phyloP scores from a whole-genome alignment of 768 basidiomycete species.

The Termitomyces titanicus region DNA sequence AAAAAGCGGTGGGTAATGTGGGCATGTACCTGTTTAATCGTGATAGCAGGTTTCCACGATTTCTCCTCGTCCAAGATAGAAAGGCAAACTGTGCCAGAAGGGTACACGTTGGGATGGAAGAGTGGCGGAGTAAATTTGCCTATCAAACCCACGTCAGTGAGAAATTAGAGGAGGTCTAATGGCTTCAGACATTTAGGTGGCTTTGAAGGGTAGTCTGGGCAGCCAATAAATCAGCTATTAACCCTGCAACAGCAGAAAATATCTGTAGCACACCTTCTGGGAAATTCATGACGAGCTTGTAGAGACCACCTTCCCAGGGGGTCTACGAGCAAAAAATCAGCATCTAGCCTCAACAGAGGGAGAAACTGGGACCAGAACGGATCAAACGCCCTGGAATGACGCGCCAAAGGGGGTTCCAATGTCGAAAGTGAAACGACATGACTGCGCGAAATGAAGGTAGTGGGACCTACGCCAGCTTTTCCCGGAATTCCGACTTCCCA shows the following conservation, averaged over 20 bases:
- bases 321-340: constrained; percentile 52
- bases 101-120: constrained; percentile 98
- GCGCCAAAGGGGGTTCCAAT: constrained; percentile 9
- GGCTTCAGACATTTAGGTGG: constrained; percentile 77
- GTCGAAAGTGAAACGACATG: not conserved
- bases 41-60: constrained; percentile 98
- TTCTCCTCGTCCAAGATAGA: constrained; percentile 99
- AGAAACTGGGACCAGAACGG: not conserved
- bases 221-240: not conserved
- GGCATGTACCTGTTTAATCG: constrained; percentile 85
- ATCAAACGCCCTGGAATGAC: constrained; percentile 1
- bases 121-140: constrained; percentile 96
- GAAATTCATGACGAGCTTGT: constrained; percentile 90
- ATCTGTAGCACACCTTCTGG: constrained; percentile 76
- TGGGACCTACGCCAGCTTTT: constrained; percentile 68
- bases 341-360: constrained; percentile 8
- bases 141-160: constrained; percentile 25
- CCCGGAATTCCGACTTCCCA: constrained; percentile 99
- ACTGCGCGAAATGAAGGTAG: not conserved
- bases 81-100: constrained; percentile 96
- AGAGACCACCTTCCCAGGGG: constrained; percentile 95
- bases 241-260: not conserved
- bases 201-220: constrained; percentile 87
- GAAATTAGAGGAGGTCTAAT: not conserved
- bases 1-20: not conserved